A percentile compares a stretch with the other conserved stretches of the same genome.
These are phyloP conservation scores for Arthroderma uncinatum DNA, from an alignment of 2,329 filamentous ascomycete species.

Conservation along the genomic window DNA sequence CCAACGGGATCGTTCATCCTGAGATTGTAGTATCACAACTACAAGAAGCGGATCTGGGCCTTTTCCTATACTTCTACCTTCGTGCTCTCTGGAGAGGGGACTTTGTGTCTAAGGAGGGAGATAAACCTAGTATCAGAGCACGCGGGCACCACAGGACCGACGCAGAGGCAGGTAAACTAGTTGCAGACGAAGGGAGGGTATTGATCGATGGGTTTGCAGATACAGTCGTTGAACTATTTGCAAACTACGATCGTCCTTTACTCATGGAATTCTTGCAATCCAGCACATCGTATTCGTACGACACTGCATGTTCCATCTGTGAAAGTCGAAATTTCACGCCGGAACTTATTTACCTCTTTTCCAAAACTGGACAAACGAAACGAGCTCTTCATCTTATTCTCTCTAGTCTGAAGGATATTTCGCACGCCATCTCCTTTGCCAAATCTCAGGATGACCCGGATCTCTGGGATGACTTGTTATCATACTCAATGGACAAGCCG, in stretches of 20 bases:
- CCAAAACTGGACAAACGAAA: slow-evolving; percentile 89
- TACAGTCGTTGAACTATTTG: slow-evolving; percentile 74
- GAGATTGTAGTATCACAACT: slow-evolving; percentile 69
- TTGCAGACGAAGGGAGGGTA: slow-evolving; percentile 47
- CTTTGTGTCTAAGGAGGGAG: slow-evolving; percentile 37
- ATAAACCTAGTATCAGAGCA: slow-evolving; percentile 26
- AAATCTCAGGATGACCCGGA: slow-evolving; percentile 88
- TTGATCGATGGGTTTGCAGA: slow-evolving; percentile 82
- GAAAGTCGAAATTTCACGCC: slow-evolving; percentile 71
- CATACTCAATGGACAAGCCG: slow-evolving; percentile 97
- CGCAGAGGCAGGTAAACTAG: slow-evolving; percentile 36
- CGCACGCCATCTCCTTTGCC: slow-evolving; percentile 84
- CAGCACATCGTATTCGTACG: slow-evolving; percentile 80
- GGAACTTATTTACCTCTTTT: slow-evolving; percentile 90
- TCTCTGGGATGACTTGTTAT: slow-evolving; percentile 85
- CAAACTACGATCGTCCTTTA: slow-evolving; percentile 64
- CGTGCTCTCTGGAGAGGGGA: slow-evolving; percentile 74
- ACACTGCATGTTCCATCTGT: slow-evolving; percentile 60
- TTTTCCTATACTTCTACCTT: slow-evolving; percentile 89
- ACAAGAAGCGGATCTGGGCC: slow-evolving; percentile 50
- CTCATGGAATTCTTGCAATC: slow-evolving; percentile 79
- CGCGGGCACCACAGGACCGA: slow-evolving; percentile 30
- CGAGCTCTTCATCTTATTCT: slow-evolving; percentile 87
- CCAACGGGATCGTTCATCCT: slow-evolving; percentile 73
- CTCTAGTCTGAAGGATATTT: slow-evolving; percentile 80